Base-by-base conservation (phyloP, 805 yeast species). In the Wickerhamomyces silvicola region DNA sequence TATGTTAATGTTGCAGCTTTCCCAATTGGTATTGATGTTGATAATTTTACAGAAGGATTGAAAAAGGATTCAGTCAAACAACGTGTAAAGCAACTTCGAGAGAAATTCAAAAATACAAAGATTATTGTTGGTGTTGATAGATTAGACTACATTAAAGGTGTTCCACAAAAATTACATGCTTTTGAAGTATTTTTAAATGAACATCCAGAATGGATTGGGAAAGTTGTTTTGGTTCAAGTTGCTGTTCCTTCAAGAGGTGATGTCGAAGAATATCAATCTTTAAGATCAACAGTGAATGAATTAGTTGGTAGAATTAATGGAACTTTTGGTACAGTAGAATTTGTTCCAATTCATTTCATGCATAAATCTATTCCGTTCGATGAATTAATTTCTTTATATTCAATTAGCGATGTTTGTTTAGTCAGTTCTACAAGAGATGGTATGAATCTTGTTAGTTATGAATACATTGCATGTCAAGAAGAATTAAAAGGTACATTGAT, bases 11-110 rank as follows among this genome's bases (percentile, higher is more conserved):
- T 92, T 22, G 96, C 97, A 16, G 97, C 97, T 0, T 90, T 88
- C 71, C 98, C 99, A n/a, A 92, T 92, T 45, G 99, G 99, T 36
- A 92, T 92, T 38, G 98, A 92, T 52, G 95, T 87, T 15, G 95
- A 86, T 37, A 85, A 84, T 45, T 92, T 92, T 56, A 62, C 81
- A 11, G 82, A 78, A 15, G 97, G 95, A 0, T 59, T 92, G 44
- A 66, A 76, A 42, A 69, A 72, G 38, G 70, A 66, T 1, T 48
- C 62, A 5, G 97, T 88, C 5, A 67, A 72, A 27, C 56, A 72
- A 18, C 70, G 98, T 46, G 76, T 90, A 37, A 48, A 59, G 21
- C 74, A 72, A 36, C 64, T 92, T 37, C 73, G 66, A 31, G 68
- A 71, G 42, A 81, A 82, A 47, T 85, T 83, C 42, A 61, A 72